Percentiles rank a stretch among this genome's conserved stretches.
phyloP scores from a whole-genome alignment of 495 filamentous ascomycete species.

The Pseudotulostoma volvatum region DNA sequence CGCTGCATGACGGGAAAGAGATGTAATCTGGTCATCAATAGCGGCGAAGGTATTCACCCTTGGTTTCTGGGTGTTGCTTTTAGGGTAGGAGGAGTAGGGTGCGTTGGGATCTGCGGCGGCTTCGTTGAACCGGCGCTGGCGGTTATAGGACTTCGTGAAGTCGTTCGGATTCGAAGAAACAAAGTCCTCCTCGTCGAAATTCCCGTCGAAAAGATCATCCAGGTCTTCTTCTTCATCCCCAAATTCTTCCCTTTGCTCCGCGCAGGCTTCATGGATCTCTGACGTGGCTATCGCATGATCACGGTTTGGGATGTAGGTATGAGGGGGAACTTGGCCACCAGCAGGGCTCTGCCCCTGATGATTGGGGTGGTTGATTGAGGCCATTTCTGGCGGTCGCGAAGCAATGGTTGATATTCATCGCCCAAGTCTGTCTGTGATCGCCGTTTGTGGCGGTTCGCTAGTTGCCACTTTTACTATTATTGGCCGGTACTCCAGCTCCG shows the following conservation, averaged over 20 bases:
- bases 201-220: constrained; percentile 41
- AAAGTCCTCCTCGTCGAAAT: constrained; percentile 42
- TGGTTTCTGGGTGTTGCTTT: constrained; percentile 72
- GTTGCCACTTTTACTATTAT: too few species aligned
- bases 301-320: constrained; percentile 38
- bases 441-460: constrained; percentile 7
- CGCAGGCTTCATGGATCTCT: constrained; percentile 9
- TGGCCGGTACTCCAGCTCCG: too few species aligned
- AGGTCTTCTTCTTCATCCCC: constrained; percentile 37
- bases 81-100: constrained; percentile 43
- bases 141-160: constrained; percentile 82
- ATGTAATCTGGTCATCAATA: constrained; percentile 75
- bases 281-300: constrained; percentile 27
- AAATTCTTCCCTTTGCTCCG: constrained; percentile 15
- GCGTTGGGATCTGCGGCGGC: constrained; percentile 37
- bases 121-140: constrained; percentile 50
- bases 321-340: constrained; percentile 33
- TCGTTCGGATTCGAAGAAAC: constrained; percentile 44
- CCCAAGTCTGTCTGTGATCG: too few species aligned
- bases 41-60: constrained; percentile 58
- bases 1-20: constrained; percentile 68
- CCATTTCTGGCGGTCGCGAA: background rate
- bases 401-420: background rate
- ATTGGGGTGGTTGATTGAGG: background rate
- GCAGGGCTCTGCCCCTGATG: too few species aligned